Base-by-base conservation (phyloP, 768 basidiomycete species). In the Hericium coralloides region DNA sequence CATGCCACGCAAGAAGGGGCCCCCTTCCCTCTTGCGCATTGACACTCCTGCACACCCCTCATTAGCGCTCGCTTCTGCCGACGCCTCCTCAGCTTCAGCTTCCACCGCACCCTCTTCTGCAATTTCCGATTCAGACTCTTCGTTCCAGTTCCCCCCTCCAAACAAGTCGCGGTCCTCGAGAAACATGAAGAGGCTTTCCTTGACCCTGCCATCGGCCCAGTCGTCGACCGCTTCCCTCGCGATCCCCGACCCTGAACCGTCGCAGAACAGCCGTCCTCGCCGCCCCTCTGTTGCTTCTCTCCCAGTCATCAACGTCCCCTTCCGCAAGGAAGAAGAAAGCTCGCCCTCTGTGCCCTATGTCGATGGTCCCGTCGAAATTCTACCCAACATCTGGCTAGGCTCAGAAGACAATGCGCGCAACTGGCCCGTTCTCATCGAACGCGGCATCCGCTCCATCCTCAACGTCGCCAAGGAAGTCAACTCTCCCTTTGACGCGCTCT, bases 391-490 rank as follows among this genome's bases (percentile, higher is more conserved):
- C 57, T 95, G 87, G 85, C 82, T 95, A 10, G 94, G 93, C 60
- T 89, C 89, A 56, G 92, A 95, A 69, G 92, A 93, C 71, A 94
- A 95, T 63, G 92, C 89, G 47, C 81, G 84, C 57, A 88, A 95
- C 70, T 90, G 88, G 84, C 74, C 74, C 43, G 75, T 76, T 25
- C 82, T 95, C 57, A 65, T 81, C 22, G 79, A 87, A 53, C 80
- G 84, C 37, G 82, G 85, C 39, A 92, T 95, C 66, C 81, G 78
- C 59, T 82, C 87, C 48, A 80, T 95, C 20, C 80, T 95, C 70
- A 95, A 95, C 68, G 94, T 95, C 37, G 93, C 93, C 49, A 93
- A 95, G 73, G 93, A 97, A 69, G 89, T 97, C 60, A 68, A 76
- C 47, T 81, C 82, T n/a, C 82, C 85, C 52, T 82, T 89, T 64